Evolutionary conservation across 257 asterid genomes (phyloP).

Genomic region (Buddleja alternifolia): DNA sequence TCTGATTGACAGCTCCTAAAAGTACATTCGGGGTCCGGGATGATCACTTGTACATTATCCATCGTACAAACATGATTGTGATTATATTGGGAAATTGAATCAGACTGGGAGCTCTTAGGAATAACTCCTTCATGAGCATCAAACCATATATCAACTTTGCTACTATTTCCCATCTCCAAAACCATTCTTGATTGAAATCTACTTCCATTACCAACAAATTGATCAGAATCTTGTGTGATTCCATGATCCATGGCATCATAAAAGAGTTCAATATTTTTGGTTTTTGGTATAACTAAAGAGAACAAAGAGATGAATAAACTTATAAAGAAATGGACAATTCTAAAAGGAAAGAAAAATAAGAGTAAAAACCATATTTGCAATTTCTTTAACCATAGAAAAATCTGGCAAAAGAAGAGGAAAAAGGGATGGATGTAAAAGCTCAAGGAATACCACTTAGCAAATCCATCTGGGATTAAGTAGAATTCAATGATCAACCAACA

Average conservation of each 20-base stretch:
- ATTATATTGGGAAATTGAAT: too few species aligned
- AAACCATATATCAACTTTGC: not conserved
- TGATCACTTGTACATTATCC: too few species aligned
- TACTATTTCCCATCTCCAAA: not conserved
- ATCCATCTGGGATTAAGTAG: conserved; percentile 53
- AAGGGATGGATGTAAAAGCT: conserved; percentile 52
- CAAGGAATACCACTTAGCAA: conserved; percentile 50
- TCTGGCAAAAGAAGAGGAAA: conserved; percentile 46
- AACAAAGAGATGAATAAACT: conserved; percentile 14
- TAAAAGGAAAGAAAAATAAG: conserved; percentile 21
- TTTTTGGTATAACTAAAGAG: not conserved
- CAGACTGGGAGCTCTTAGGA: too few species aligned
- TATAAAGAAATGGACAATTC: conserved; percentile 7
- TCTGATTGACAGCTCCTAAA: too few species aligned
- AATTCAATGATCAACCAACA: conserved; percentile 60
- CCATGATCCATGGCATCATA: conserved; percentile 31
- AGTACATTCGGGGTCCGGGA: too few species aligned
- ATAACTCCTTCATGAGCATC: not conserved
- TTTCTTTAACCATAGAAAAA: conserved; percentile 44
- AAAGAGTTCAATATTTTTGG: conserved; percentile 15
- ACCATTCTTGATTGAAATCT: conserved; percentile 6
- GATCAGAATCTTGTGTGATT: not conserved
- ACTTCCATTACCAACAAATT: not conserved
- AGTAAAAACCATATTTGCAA: conserved; percentile 19
- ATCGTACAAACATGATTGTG: too few species aligned